These are phyloP conservation scores for Gloeostereum incarnatum DNA, from an alignment of 768 basidiomycete species.

Conservation along the genomic window DNA sequence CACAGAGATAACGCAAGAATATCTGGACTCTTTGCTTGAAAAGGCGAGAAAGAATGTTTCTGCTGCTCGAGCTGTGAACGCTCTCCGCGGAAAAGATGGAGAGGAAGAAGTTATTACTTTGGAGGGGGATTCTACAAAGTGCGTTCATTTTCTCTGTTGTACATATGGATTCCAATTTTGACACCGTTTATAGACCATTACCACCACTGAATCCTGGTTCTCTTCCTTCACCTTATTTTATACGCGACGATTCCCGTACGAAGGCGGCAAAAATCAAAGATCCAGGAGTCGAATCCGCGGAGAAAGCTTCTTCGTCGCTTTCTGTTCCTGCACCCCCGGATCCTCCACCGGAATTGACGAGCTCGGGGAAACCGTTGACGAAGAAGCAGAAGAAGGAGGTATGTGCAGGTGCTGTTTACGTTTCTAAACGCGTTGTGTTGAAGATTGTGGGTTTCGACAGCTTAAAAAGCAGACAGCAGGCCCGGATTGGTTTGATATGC, in stretches of 20 bases:
- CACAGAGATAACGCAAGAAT: constrained; percentile 40
- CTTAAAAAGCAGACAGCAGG: constrained; percentile 67
- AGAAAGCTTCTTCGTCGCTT: constrained; percentile 38
- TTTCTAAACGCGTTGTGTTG: neutral
- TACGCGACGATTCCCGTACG: constrained; percentile 31
- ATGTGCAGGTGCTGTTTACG: constrained; percentile 10
- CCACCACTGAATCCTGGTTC: constrained; percentile 58
- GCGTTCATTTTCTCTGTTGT: constrained; percentile 3
- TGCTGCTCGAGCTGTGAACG: constrained; percentile 18
- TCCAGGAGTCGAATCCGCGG: constrained; percentile 47
- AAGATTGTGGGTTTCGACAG: constrained; percentile 22
- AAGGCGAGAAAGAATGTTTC: constrained; percentile 46
- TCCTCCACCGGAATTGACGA: constrained; percentile 49
- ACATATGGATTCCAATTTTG: constrained; percentile 3
- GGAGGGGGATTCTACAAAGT: constrained; percentile 17
- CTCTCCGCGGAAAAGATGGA: constrained; percentile 14
- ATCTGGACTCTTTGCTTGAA: constrained; percentile 53
- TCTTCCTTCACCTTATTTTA: constrained; percentile 59
- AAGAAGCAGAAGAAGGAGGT: constrained; percentile 70
- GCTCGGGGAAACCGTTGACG: constrained; percentile 58
- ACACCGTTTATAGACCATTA: constrained; percentile 34
- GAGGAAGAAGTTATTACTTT: constrained; percentile 52
- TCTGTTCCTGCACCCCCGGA: constrained; percentile 51
- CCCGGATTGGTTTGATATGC: constrained; percentile 81
- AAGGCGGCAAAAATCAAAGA: constrained; percentile 44